A percentile compares a stretch with the other conserved stretches of the same genome.
phyloP scores from a whole-genome alignment of 441 rosid genomes.

The Arabidopsis lyrata region DNA sequence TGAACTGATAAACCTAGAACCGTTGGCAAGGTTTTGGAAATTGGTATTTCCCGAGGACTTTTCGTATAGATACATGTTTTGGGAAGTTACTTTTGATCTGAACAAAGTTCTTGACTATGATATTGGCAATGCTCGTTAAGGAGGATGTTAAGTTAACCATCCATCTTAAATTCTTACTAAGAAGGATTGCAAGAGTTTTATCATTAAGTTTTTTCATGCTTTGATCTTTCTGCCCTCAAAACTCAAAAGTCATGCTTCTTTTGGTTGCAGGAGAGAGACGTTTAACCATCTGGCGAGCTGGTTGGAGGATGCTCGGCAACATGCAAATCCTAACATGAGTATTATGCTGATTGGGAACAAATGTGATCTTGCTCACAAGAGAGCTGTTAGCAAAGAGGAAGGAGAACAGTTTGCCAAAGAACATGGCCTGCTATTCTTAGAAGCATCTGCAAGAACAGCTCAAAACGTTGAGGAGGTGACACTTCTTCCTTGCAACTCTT shows the following conservation, averaged over 20 bases:
- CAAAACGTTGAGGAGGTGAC: conserved; percentile 66
- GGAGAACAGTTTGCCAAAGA: conserved; percentile 68
- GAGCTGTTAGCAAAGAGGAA: conserved; percentile 67
- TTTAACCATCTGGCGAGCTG: conserved; percentile 66
- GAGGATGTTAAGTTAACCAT: conserved; percentile 14
- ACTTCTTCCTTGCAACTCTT: neutral
- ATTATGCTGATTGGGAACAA: conserved; percentile 66
- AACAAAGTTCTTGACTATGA: conserved; percentile 5
- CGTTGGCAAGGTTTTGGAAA: neutral
- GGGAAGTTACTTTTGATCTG: conserved; percentile 10
- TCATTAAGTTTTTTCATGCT: neutral
- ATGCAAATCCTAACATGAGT: conserved; percentile 65
- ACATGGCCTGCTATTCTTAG: conserved; percentile 58
- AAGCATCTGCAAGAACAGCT: conserved; percentile 67
- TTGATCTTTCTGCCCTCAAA: conserved; percentile 5
- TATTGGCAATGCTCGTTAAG: conserved; percentile 4
- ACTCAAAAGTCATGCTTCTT: neutral
- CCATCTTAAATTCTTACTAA: conserved; percentile 1
- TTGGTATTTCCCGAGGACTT: neutral
- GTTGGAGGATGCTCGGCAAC: conserved; percentile 70
- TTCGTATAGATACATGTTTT: neutral
- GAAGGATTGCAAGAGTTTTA: conserved; percentile 10
- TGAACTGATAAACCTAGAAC: conserved; percentile 18
- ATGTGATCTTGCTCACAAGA: conserved; percentile 61
- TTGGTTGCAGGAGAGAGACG: conserved; percentile 56